Base-by-base conservation (phyloP, 257 asterid species). In the Ajuga chamaepitys region DNA sequence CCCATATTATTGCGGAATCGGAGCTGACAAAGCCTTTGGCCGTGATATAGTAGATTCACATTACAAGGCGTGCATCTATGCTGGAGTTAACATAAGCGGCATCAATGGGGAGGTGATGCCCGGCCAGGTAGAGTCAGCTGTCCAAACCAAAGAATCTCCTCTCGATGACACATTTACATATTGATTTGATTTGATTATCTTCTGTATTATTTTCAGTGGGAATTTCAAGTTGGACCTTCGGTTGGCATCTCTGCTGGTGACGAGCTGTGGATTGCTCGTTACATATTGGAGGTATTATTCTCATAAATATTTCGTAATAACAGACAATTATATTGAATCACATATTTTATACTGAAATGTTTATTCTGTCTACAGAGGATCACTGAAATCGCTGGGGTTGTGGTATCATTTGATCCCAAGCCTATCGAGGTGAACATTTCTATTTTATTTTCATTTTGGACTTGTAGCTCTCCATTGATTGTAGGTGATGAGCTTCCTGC, bases 71-170 rank as follows among this genome's bases (percentile, higher is more conserved):
- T 89, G 96, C 62, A 80, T 87, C 40, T 92, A 72, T 25, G 96
- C 96, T 10, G 96, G 96, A 32, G 61, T 91, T 66, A 91, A 86
- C 83, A 86, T 91, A 1, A 86, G 98, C n/a, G 96, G 96, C 12
- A 77, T 91, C 80, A 91, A 91, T 2, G 96, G 84, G 4, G 98
- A 91, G 77, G 98, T 91, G 32, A 91, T 91, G 98, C 96, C 96
- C 10, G 98, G 98, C 8, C 96, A 88, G 87, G 98, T 88, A 67
- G 12, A 22, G 17, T 44, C 20, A 8, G 30, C 34, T 8, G 55
- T 66, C 38, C 2, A n/a, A 20, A 2, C 38, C 2, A n/a, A 20
- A 2, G 13, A 7, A 11, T 14, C 13, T 11, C 7, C 30, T 26
- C 26, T 44, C 9, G 22, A 13, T 32, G 18, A 37, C 25, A 45